Conservation (phyloP, 257 asterid species). For the Solanum chiquidenum region DNA sequence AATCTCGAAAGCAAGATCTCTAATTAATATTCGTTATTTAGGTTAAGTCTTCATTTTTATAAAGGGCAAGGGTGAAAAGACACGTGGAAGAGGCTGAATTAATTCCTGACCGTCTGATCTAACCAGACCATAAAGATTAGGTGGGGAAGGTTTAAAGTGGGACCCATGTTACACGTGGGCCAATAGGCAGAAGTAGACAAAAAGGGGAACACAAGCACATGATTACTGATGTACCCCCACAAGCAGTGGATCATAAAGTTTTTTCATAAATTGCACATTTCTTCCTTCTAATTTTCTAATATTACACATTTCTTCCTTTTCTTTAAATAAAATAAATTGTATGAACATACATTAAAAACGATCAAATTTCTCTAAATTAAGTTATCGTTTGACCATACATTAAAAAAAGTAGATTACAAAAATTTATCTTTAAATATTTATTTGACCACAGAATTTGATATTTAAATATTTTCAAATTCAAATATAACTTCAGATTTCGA, state of each 20-base stretch:
- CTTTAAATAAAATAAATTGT: neutral
- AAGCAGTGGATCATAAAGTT: neutral
- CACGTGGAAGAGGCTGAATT: conserved; percentile 15
- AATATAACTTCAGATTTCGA: no score
- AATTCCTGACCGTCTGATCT: conserved; percentile 21
- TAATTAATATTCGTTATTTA: neutral
- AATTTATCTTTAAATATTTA: neutral
- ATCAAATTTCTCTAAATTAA: neutral
- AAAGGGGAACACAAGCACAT: conserved; percentile 27
- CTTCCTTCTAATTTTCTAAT: neutral
- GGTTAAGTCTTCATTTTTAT: neutral
- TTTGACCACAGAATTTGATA: neutral
- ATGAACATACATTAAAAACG: fast-evolving
- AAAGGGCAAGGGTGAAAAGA: neutral
- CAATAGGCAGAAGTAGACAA: conserved; percentile 13
- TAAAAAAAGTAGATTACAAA: neutral
- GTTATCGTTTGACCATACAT: neutral
- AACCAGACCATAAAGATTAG: neutral
- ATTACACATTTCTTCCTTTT: neutral
- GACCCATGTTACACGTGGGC: conserved; percentile 3
- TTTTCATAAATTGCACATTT: neutral
- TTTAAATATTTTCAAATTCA: neutral
- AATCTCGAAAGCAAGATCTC: neutral
- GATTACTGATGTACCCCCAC: conserved; percentile 14
- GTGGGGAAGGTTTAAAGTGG: neutral